Evolutionary conservation across 495 filamentous ascomycete species (phyloP).

Genomic region (Parathielavia appendiculata): DNA sequence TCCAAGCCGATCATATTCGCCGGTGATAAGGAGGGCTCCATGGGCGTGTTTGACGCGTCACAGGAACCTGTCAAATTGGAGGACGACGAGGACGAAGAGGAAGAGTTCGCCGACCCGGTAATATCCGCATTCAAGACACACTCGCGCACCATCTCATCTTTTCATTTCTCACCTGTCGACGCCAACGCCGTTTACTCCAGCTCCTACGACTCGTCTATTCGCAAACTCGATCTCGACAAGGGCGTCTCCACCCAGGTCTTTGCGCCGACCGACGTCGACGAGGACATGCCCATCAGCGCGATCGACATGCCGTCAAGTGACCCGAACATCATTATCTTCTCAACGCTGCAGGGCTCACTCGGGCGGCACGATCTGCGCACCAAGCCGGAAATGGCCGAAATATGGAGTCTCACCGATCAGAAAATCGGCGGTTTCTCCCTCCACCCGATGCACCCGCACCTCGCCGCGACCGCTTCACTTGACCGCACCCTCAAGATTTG

Average conservation of each 20-base stretch:
- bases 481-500: constrained; percentile 87
- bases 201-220: constrained; percentile 93
- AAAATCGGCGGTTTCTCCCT: constrained; percentile 94
- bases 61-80: constrained; percentile 53
- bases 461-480: constrained; percentile 84
- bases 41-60: constrained; percentile 90
- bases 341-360: constrained; percentile 73
- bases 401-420: constrained; percentile 78
- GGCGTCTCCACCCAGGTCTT: constrained; percentile 73
- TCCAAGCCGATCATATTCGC: constrained; percentile 91
- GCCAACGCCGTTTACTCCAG: constrained; percentile 69
- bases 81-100: constrained; percentile 58
- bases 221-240: constrained; percentile 77
- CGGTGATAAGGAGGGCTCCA: constrained; percentile 87
- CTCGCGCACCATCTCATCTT: constrained; percentile 78
- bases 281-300: constrained; percentile 73
- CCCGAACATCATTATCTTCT: constrained; percentile 76
- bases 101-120: constrained; percentile 52
- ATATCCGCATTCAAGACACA: constrained; percentile 87
- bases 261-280: constrained; percentile 59
- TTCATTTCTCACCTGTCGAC: constrained; percentile 69
- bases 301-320: constrained; percentile 68
- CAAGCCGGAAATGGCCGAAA: constrained; percentile 48
- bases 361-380: constrained; percentile 73
- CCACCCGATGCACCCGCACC: constrained; percentile 69